Evolutionary conservation across 225 moss, liverwort and hornwort genomes (phyloP), one percentile per base, ranked within the genome.

Genomic region (Physcomitrium patens): DNA sequence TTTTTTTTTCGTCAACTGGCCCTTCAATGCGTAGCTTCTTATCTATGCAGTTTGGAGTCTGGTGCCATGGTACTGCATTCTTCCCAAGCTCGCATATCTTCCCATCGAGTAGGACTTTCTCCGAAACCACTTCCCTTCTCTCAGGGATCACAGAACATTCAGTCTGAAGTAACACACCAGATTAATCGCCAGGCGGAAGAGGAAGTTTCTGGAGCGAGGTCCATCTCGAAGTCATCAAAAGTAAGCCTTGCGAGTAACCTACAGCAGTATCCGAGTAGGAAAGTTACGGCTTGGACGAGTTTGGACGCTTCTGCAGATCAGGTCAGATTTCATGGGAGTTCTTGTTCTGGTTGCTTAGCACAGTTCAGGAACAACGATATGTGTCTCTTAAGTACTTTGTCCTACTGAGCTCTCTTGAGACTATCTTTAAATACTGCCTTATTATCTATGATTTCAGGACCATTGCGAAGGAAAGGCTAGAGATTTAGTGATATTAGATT

Each of bases 261-360:
- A 53, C 74, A 87, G 42, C 81, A 79, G 9, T 79, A 71, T 54
- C 79, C 87, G 3, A 88, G 85, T 65, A 68, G 72, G 44, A 88
- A 79, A 80, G 71, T 88, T 71, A 75, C 87, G 68, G 79, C 84
- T 6, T 87, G 84, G 84, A 81, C 81, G 7, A 82, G 59, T 63
- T 84, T 37, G 31, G 31, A 37, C 7, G 5, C 1, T 4, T 1
- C 31, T 7, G 2, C 5, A 37, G 31, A 37, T 37, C 31, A 37
- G 31, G 31, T 37, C 31, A 37, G 31, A 24, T 24, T 37, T 4
- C 31, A 37, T 7, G 4, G 31, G 7, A 37, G 5, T 4, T 37
- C 31, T 37, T 37, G 31, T 37, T 4, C 31, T 2, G 31, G 31
- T 37, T 37, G 5, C 5, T 37, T 7, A 4, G 31, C 5, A 7